These are phyloP conservation scores for Sporobolomyces phaffii DNA, from an alignment of 768 basidiomycete species.

Conservation along the genomic window DNA sequence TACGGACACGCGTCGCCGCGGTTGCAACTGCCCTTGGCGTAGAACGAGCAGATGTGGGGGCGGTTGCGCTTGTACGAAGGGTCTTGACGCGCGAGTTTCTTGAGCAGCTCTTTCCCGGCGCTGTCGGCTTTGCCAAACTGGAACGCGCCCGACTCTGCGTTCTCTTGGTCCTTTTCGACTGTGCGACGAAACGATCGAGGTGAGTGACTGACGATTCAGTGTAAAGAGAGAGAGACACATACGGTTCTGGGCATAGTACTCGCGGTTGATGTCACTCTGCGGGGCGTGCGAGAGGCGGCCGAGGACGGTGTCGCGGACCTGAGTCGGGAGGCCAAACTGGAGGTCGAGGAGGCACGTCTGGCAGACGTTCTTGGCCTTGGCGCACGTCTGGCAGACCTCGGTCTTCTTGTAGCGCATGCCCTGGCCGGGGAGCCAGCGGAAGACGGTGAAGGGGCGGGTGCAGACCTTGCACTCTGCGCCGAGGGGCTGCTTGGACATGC, in stretches of 20 bases:
- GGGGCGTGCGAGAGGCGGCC: conserved; percentile 72
- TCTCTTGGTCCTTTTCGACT: conserved; percentile 31
- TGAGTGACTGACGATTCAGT: neutral
- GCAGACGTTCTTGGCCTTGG: conserved; percentile 69
- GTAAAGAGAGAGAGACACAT: conserved; percentile 48
- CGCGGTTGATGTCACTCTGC: conserved; percentile 92
- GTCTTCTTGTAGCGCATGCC: conserved; percentile 95
- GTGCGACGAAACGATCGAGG: neutral
- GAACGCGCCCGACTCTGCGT: conserved; percentile 38
- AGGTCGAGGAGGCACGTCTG: conserved; percentile 96
- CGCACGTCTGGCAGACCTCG: conserved; percentile 92
- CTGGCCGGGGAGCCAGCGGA: conserved; percentile 93
- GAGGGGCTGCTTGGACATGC: conserved; percentile 97
- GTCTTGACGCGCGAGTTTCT: conserved; percentile 72
- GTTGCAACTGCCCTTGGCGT: conserved; percentile 86
- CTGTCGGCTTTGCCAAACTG: conserved; percentile 42
- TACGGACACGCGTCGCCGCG: conserved; percentile 90
- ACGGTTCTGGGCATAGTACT: conserved; percentile 90
- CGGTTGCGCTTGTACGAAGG: conserved; percentile 96
- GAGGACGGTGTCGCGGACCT: conserved; percentile 92
- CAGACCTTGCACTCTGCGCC: conserved; percentile 96
- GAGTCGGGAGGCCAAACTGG: conserved; percentile 90
- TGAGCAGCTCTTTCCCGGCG: conserved; percentile 90
- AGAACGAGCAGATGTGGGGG: conserved; percentile 92
- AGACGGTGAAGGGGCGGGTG: conserved; percentile 61